Evolutionary conservation across 2,329 filamentous ascomycete genomes (phyloP).

Genomic region (Thermomyces lanuginosus): DNA sequence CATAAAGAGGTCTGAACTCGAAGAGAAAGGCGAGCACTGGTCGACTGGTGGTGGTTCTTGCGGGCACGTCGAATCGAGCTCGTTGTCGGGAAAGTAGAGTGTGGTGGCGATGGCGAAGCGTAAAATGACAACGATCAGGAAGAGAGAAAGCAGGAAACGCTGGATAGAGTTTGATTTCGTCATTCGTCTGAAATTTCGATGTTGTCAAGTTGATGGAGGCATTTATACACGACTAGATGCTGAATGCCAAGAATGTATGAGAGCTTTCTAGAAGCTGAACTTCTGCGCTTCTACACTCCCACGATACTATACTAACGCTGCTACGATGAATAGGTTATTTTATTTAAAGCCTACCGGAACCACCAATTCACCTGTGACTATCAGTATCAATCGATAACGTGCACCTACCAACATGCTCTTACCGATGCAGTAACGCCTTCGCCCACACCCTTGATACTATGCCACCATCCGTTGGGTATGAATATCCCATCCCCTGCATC

Average conservation of each 20-base stretch:
- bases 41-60: background rate
- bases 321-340: too few relatives aligned
- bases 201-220: background rate
- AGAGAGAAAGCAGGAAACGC: conserved; percentile 1
- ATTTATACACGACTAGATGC: background rate
- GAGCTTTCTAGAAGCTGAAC: conserved; percentile 3
- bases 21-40: background rate
- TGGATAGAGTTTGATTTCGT: background rate
- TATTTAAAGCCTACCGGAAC: too few relatives aligned
- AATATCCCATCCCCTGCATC: conserved; percentile 54
- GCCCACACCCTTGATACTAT: conserved; percentile 55
- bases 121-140: background rate
- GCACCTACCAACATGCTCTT: conserved; percentile 11
- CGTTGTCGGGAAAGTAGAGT: too few relatives aligned
- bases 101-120: too few relatives aligned
- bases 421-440: conserved; percentile 43
- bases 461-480: conserved; percentile 76
- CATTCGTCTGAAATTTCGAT: conserved; percentile 1
- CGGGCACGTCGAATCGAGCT: background rate
- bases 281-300: too few relatives aligned
- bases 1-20: conserved; percentile 1
- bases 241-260: background rate
- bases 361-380: conserved; percentile 55
- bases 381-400: conserved; percentile 6
- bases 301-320: too few relatives aligned